These are phyloP conservation scores for Choiromyces venosus DNA, from an alignment of 495 filamentous ascomycete genomes.

Conservation along the genomic window DNA sequence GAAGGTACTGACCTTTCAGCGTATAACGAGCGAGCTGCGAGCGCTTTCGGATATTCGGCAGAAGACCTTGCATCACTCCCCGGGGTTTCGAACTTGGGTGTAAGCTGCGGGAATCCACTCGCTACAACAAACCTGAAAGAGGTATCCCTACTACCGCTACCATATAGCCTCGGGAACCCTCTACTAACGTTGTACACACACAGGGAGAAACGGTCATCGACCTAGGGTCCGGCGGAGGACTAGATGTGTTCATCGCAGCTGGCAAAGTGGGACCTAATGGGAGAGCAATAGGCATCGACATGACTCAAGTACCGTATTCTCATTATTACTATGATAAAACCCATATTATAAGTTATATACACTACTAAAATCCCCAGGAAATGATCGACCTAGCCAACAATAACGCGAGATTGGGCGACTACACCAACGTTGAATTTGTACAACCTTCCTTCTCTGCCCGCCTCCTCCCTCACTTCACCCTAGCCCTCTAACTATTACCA, in stretches of 20 bases:
- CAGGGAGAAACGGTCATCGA: conserved; percentile 63
- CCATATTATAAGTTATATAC: not conserved
- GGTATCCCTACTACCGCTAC: conserved; percentile 39
- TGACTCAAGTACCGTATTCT: conserved; percentile 51
- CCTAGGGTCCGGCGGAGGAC: conserved; percentile 58
- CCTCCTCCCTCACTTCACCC: too few relatives aligned
- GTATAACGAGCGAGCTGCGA: conserved; percentile 50
- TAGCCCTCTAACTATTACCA: conserved; percentile 5
- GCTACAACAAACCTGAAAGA: conserved; percentile 52
- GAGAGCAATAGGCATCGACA: conserved; percentile 60
- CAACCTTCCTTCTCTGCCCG: too few relatives aligned
- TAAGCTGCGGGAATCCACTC: conserved; percentile 63
- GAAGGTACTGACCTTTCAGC: conserved; percentile 26
- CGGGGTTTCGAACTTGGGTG: conserved; percentile 57
- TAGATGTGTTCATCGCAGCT: conserved; percentile 60
- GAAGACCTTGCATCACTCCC: conserved; percentile 54
- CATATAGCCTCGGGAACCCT: not conserved
- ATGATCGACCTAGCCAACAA: conserved; percentile 53
- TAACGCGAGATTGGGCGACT: conserved; percentile 46
- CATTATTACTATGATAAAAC: not conserved
- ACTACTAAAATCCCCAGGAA: conserved; percentile 44
- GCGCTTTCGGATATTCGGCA: conserved; percentile 56
- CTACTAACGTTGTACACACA: not conserved
- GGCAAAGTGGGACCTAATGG: conserved; percentile 53
- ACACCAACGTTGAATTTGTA: conserved; percentile 32